These are phyloP conservation scores for Xanthoceras sorbifolium DNA, from an alignment of 345 rosid genomes.

Conservation along the genomic window DNA sequence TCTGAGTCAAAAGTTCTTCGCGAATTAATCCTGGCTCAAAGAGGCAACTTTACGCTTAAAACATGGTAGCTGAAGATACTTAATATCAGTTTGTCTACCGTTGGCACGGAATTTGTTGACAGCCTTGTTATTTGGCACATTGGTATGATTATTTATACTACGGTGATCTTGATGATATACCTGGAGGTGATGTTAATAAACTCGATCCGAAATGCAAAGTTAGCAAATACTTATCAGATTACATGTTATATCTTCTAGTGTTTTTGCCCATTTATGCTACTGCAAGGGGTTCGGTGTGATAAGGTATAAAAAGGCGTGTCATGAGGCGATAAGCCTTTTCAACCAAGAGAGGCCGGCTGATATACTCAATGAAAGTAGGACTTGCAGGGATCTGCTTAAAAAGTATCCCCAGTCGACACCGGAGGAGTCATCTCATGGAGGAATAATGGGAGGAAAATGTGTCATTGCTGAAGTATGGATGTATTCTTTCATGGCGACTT, in stretches of 20 bases:
- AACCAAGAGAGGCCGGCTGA: background rate
- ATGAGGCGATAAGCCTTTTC: background rate
- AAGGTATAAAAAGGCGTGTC: background rate
- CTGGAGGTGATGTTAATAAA: background rate
- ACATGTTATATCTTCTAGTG: slow-evolving; percentile 23
- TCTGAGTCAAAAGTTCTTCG: no score
- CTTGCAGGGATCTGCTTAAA: background rate
- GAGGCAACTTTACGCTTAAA: no score
- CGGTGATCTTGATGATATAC: background rate
- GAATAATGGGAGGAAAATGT: background rate
- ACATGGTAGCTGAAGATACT: no score
- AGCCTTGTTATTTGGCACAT: slow-evolving; percentile 33
- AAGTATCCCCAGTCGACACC: no score
- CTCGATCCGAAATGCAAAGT: background rate
- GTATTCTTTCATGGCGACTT: background rate
- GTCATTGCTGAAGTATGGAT: slow-evolving; percentile 8
- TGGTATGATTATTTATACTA: background rate
- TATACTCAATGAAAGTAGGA: background rate
- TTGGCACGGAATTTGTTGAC: slow-evolving; percentile 22
- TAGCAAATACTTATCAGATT: slow-evolving; percentile 18
- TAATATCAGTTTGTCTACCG: no score
- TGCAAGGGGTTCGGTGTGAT: slow-evolving; percentile 8
- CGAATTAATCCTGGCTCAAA: no score
- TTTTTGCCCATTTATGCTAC: slow-evolving; percentile 7
- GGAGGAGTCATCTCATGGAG: no score